Evolutionary conservation across 345 rosid genomes (phyloP).

Genomic region (Eucalyptus regnans): DNA sequence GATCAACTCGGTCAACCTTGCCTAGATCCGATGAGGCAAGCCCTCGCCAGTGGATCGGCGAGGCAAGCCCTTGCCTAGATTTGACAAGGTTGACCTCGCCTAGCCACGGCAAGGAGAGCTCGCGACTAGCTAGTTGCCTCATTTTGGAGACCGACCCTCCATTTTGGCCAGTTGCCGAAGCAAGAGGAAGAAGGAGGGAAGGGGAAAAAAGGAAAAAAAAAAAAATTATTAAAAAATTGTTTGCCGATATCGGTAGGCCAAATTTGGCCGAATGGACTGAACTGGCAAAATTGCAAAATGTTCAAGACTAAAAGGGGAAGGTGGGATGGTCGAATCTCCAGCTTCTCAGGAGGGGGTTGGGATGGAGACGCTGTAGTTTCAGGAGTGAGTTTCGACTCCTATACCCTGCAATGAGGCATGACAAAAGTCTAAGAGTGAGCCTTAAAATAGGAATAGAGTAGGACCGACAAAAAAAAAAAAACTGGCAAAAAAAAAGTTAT

Average conservation of each 20-base stretch:
- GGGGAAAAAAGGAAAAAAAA: rapidly evolving
- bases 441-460: too few relatives aligned
- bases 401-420: too few relatives aligned
- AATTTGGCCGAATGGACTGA: rapidly evolving
- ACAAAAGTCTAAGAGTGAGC: too few relatives aligned
- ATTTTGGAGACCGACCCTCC: rapidly evolving
- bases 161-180: rapidly evolving
- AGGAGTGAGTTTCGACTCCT: too few relatives aligned
- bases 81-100: rapidly evolving
- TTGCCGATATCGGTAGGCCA: rapidly evolving
- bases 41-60: rapidly evolving
- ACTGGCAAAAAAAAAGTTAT: too few relatives aligned
- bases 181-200: too few relatives aligned
- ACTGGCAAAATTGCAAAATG: rapidly evolving
- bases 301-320: too few relatives aligned
- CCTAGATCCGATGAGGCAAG: rapidly evolving
- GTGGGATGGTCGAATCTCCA: too few relatives aligned
- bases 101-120: rapidly evolving
- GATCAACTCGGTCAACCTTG: rapidly evolving
- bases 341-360: too few relatives aligned
- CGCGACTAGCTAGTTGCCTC: rapidly evolving
- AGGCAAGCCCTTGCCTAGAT: rapidly evolving
- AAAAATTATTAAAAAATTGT: too few relatives aligned
- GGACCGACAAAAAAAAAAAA: too few relatives aligned
- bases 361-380: too few relatives aligned